Evolutionary conservation across 1,139 yeast genomes (phyloP), one percentile per base, ranked within the genome.

Genomic region (Pichia sp.): DNA sequence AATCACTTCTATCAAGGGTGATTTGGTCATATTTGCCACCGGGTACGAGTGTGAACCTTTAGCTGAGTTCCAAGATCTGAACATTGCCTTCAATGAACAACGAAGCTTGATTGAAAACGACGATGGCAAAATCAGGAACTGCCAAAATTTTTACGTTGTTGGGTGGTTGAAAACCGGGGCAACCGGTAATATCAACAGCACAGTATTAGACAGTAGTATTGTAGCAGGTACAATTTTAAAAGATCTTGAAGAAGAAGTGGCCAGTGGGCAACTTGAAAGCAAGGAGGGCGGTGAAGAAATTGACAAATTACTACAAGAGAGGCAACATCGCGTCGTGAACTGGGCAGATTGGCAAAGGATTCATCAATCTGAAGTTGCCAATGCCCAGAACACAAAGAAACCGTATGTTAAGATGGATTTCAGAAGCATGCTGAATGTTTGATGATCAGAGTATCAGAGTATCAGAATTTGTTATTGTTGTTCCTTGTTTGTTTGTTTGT

Each of bases 121-220:
- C 9, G 68, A 70, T 7, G 96, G 96, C 1, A 72, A 82, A 43
- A 75, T 84, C 0, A 43, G 59, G 53, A 44, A 44, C 1, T 45
- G 64, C 28, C 68, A 71, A 1, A 85, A 90, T 0, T 11, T 11
- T n/a, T 92, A 88, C 56, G 80, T 86, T 1, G 71, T 92, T 4
- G 99, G 99, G 0, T 92, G 99, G 99, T 83, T 90, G 44, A 79
- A 84, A 49, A 81, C 75, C 46, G 95, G 96, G 0, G 87, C 96
- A 7, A 74, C 77, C 35, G 99, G 99, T 1, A 95, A 88, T 5
- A 92, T 92, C 52, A 95, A 95, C 11, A 75, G 85, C 16, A 87
- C 98, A 0, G 86, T 92, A 85, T 73, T 83, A 72, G 94, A 86
- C 49, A 58, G 63, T 44, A 46, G 54, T 3, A 40, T 53, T 5